A percentile compares a stretch with the other conserved stretches of the same genome.
Conservation (phyloP, 23 red algal species). For the Gracilariopsis chorda region DNA sequence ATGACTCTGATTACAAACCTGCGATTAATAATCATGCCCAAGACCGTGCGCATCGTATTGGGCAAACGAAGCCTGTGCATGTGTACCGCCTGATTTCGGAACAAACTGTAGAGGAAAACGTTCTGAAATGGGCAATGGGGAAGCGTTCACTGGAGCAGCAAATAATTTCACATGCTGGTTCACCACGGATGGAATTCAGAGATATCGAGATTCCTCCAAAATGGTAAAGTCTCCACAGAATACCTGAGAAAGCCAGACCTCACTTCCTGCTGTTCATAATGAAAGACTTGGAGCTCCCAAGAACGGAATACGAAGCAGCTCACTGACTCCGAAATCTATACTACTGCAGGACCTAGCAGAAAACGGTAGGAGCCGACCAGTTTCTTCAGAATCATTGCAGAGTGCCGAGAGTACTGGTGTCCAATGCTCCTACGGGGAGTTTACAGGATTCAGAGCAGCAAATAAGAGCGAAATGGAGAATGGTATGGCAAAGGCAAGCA, state of each 20-base stretch:
- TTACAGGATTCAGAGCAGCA: background rate
- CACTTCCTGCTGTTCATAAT: no score
- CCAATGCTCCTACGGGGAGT: background rate
- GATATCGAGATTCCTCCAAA: background rate
- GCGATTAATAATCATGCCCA: slow-evolving; percentile 95
- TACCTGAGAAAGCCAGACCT: no score
- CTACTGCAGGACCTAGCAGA: background rate
- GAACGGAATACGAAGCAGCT: background rate
- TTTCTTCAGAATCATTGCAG: background rate
- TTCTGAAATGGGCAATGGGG: slow-evolving; percentile 77
- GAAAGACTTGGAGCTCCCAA: background rate
- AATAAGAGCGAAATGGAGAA: background rate
- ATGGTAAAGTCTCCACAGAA: background rate
- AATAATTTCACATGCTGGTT: slow-evolving; percentile 77
- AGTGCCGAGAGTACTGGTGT: background rate
- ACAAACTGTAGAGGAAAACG: slow-evolving; percentile 92
- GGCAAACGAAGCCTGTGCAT: slow-evolving; percentile 87
- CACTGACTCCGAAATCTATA: background rate
- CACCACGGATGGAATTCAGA: slow-evolving; percentile 43
- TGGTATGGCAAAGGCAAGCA: background rate
- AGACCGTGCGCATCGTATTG: slow-evolving; percentile 96
- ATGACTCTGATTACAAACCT: slow-evolving; percentile 98
- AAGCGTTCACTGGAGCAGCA: slow-evolving; percentile 79
- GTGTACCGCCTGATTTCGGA: slow-evolving; percentile 84
- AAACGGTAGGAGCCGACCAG: background rate